Conservation (phyloP, 352 stramenopile genomes). For the Pythium coloratum region DNA sequence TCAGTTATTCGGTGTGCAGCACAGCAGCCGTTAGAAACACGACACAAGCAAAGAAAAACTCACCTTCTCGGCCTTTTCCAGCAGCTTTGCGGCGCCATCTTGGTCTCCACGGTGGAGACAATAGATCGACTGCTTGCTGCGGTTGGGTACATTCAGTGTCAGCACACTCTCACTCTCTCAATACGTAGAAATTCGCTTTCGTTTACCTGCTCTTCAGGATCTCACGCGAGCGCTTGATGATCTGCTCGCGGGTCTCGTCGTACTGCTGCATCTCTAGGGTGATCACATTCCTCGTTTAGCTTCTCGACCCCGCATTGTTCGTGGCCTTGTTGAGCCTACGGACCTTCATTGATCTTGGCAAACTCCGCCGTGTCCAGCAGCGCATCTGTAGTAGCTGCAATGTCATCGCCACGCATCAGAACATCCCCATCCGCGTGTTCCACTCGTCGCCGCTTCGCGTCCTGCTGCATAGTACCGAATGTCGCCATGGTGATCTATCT, state of each 20-base stretch:
- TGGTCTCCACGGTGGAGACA: constrained; percentile 89
- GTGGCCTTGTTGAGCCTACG: too few relatives aligned
- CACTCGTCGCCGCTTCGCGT: constrained; percentile 20
- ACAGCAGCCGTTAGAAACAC: background rate
- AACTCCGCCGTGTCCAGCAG: constrained; percentile 32
- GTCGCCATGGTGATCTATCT: background rate
- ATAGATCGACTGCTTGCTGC: constrained; percentile 94
- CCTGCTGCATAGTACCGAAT: constrained; percentile 12
- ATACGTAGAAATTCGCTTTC: background rate
- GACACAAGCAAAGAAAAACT: background rate
- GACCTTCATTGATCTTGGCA: constrained; percentile 33
- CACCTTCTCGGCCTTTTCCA: constrained; percentile 57
- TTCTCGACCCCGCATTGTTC: too few relatives aligned
- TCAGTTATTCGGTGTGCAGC: background rate
- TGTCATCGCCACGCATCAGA: background rate
- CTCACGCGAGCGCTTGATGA: constrained; percentile 95
- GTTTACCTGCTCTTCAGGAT: constrained; percentile 92
- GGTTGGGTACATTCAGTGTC: too few relatives aligned
- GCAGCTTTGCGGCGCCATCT: constrained; percentile 49
- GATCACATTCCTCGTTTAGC: too few relatives aligned
- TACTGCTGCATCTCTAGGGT: constrained; percentile 92
- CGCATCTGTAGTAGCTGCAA: background rate
- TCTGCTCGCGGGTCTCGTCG: constrained; percentile 90
- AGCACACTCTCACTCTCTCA: too few relatives aligned
- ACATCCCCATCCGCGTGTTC: background rate